Base-by-base conservation (phyloP, 139 green algal species). In the Diplosphaera chodatii region DNA sequence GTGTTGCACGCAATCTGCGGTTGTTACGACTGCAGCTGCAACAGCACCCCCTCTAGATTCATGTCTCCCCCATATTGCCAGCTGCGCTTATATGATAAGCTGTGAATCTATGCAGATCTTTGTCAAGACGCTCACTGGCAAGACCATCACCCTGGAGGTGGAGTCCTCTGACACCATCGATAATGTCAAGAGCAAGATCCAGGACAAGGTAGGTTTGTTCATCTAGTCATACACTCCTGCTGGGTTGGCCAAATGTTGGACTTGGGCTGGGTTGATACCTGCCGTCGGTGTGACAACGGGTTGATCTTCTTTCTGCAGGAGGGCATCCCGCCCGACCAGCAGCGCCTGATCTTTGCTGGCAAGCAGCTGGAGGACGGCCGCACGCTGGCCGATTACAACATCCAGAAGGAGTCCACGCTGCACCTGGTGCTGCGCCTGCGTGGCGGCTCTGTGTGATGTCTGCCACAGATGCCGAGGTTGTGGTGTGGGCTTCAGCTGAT, bases 311-410 rank as follows among this genome's bases (percentile, higher is more conserved):
- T 25, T 59, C 25, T 56, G 69, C 78, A 90, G 89, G n/a, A n/a
- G n/a, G n/a, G 92, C 65, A 97, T 97, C 71, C 92, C 92, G 1
- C 88, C 92, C n/a, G 88, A 96, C 80, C 91, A 97, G 87, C 92
- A 97, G 88, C 91, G 92, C 32, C 85, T 97, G 48, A 95, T 97
- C 71, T 97, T 96, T 71, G 92, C 92, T 29, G 92, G 92, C 77
- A 97, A 97, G 91, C 92, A 97, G 91, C 87, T 97, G 68, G 91
- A 96, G 84, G 92, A 96, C 67, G 92, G 92, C 31, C 86, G 91
- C 74, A 97, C 92, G 0, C 82, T 97, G 64, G 89, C 92, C 3
- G 92, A 97, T 76, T 97, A 96, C 84, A 97, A 94, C 88, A 94
- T 97, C 80, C 88, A 95, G 85, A 93, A 94, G 82, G 89, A 96